Conservation (phyloP, 805 yeast genomes). For the Saturnispora galanensis region DNA sequence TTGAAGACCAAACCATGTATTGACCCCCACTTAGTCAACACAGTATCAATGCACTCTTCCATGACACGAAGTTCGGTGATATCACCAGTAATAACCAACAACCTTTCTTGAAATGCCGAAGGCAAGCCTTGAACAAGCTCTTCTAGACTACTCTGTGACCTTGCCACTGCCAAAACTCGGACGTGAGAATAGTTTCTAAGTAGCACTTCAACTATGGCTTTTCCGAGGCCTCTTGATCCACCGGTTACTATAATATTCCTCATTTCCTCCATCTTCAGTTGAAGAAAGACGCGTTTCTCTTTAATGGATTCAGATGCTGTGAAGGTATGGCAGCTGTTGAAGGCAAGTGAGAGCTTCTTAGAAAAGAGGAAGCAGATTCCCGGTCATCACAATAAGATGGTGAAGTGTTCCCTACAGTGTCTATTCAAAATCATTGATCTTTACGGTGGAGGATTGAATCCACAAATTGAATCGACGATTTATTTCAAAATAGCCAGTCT, state of each 20-base stretch:
- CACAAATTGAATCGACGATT: conserved; percentile 26
- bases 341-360: conserved; percentile 6
- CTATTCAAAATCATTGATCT: conserved; percentile 26
- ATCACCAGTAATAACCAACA: conserved; percentile 35
- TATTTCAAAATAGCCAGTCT: conserved; percentile 30
- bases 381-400: conserved; percentile 22
- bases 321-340: conserved; percentile 7
- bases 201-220: conserved; percentile 49
- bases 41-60: conserved; percentile 31
- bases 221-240: conserved; percentile 75
- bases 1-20: conserved; percentile 62
- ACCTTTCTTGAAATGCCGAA: too few relatives aligned
- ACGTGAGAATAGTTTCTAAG: conserved; percentile 27
- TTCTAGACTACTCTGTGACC: conserved; percentile 41
- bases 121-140: conserved; percentile 17
- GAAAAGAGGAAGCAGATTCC: conserved; percentile 12
- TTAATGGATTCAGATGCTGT: neutral
- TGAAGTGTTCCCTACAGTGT: conserved; percentile 31
- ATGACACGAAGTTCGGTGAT: conserved; percentile 36
- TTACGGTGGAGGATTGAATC: conserved; percentile 24
- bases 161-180: conserved; percentile 61
- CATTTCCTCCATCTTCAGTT: neutral
- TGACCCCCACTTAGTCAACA: conserved; percentile 42
- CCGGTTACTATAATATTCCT: conserved; percentile 42
- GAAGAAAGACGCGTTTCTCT: neutral